phyloP scores from a whole-genome alignment of 2,329 filamentous ascomycete genomes.

The Trichoderma sp. region DNA sequence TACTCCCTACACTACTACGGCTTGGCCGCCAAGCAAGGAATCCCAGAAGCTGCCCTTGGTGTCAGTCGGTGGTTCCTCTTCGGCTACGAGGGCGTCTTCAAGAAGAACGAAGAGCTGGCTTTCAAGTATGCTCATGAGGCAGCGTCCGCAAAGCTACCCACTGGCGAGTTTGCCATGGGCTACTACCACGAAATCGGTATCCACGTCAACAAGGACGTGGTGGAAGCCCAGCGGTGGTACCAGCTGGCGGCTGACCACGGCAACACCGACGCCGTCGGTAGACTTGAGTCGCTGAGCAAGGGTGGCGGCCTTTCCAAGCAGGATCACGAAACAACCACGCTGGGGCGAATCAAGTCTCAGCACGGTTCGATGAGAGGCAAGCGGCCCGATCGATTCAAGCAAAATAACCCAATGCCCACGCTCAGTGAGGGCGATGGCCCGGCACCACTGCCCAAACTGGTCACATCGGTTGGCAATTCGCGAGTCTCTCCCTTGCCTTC shows the following conservation, averaged over 20 bases:
- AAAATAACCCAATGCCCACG: slow-evolving; percentile 48
- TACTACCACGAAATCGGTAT: slow-evolving; percentile 99
- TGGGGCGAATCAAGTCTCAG: slow-evolving; percentile 80
- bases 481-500: slow-evolving; percentile 42
- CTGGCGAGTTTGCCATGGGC: slow-evolving; percentile 92
- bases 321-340: slow-evolving; percentile 89
- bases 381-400: slow-evolving; percentile 58
- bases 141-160: slow-evolving; percentile 74
- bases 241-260: slow-evolving; percentile 83
- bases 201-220: slow-evolving; percentile 76
- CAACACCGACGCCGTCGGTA: slow-evolving; percentile 79
- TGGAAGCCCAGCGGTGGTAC: slow-evolving; percentile 86
- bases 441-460: slow-evolving; percentile 23
- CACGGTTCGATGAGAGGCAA: slow-evolving; percentile 66
- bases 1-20: slow-evolving; percentile 95
- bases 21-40: slow-evolving; percentile 84
- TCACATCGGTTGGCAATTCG: slow-evolving; percentile 29
- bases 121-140: slow-evolving; percentile 89
- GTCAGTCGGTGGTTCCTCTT: slow-evolving; percentile 99
- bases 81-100: slow-evolving; percentile 85
- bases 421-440: slow-evolving; percentile 41
- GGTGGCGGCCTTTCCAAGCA: slow-evolving; percentile 81
- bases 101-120: slow-evolving; percentile 92
- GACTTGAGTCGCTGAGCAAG: slow-evolving; percentile 79
- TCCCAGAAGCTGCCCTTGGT: slow-evolving; percentile 89